Evolutionary conservation across 2,329 filamentous ascomycete genomes (phyloP), one percentile per base, ranked within the genome.

Genomic region (Cladophialophora yegresii): DNA sequence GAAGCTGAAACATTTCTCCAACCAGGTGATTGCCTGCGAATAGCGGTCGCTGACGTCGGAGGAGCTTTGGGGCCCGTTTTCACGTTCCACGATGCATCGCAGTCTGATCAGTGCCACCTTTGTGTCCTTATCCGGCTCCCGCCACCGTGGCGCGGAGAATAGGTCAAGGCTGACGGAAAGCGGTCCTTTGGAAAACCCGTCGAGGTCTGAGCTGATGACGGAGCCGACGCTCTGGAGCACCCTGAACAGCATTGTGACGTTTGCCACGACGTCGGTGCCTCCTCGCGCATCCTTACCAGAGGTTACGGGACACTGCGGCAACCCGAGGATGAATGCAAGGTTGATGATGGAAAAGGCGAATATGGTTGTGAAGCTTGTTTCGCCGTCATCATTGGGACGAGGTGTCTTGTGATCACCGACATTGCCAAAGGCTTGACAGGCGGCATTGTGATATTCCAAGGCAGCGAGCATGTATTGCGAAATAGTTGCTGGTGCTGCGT

Each of bases 361-460:
- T 26, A 54, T 28, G 28, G 28, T 30, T 9, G 28, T 54, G 28
- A 22, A 54, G 26, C 28, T 2, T 1, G 26, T 54, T 10, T 28
- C 26, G 23, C 10, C 47, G 47, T 28, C 47, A 16, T 28, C 26
- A 9, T 26, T 9, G 47, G 3, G 13, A 20, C 22, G 47, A 9
- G 3, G 20, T n/a, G 26, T 50, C 3, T 20, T 28, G 10, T 10
- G 47, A 4, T 7, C 6, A 5, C 23, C 28, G 4, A 54, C 8
- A 12, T 33, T 28, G 28, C 51, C 23, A 20, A 54, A 54, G 26
- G 28, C 28, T 32, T 54, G 51, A 23, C 51, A 54, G 28, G 51
- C 51, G 2, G 51, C 51, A 20, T 54, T 54, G 51, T 54, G 51
- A n/a, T 54, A 54, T 32, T 54, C 51, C 51, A 54, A 54, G 4